Base-by-base conservation (phyloP, 306 rosid species). In the Ziziphus jujuba region DNA sequence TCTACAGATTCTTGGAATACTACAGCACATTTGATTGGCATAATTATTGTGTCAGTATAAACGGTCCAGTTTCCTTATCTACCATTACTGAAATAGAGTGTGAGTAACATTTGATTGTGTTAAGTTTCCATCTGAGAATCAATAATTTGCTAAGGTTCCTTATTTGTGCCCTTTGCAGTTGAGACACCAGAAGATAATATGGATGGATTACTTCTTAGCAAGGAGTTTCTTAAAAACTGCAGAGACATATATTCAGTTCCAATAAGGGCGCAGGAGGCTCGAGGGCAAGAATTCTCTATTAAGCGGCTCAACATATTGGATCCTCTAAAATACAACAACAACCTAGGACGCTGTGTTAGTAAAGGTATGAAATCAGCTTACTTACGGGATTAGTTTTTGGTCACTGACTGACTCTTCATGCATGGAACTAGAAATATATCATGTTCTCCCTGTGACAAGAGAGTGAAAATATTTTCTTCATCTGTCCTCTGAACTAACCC, bases 321-420 rank as follows among this genome's bases (percentile, higher is more conserved):
- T 84, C 92, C 96, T 64, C 84, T 89, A 36, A 82, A 75, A 73
- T 65, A 72, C 55, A 67, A 82, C 59, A 89, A 86, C 82, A 89
- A 89, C 71, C 78, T 89, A 2, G 96, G 96, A 3, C 90, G 85
- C 11, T 82, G 92, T 24, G 85, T 89, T 73, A 71, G 63, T 67
- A 60, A 38, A 76, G 90, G 96, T 89, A 70, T 34, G 56, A 14
- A 33, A 17, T 10, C 38, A 77, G 65, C 59, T 69, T 65, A 33
- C 69, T 16, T 65, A 33, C 69, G 10, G 40, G 38, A 54, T 15
- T 56, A 63, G 65, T 38, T 56, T 55, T 68, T 62, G 54, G 7
- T 70, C 60, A 17, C 19, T 38, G 33, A 25, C 67, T 59, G 38
- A 54, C 34, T 59, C 61, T 54, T 33, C 57, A 33, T 40, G 52